phyloP scores from a whole-genome alignment of 768 basidiomycete species.

The Tulasnella sp. region DNA sequence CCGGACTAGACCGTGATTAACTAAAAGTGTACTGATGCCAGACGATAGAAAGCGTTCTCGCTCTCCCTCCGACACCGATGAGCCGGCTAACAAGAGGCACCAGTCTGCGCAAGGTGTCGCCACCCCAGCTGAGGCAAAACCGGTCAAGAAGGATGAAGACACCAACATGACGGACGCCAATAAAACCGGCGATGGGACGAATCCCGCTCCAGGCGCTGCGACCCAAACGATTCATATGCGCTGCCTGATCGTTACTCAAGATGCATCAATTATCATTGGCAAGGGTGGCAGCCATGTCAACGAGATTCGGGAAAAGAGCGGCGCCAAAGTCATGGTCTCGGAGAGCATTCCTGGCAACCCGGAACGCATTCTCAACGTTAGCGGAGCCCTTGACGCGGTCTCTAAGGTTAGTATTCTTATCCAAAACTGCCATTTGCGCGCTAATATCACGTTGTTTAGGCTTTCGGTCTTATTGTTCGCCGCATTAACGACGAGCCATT shows the following conservation, averaged over 20 bases:
- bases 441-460: conserved; percentile 42
- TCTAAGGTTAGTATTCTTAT: conserved; percentile 62
- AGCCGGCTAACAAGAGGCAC: conserved; percentile 10
- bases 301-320: conserved; percentile 96
- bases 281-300: conserved; percentile 94
- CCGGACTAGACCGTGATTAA: conserved; percentile 10
- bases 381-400: conserved; percentile 94
- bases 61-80: conserved; percentile 18
- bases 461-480: conserved; percentile 96
- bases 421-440: neutral
- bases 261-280: conserved; percentile 98
- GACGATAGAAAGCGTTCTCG: conserved; percentile 19
- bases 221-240: conserved; percentile 82
- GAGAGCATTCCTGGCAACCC: conserved; percentile 99
- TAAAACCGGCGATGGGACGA: neutral
- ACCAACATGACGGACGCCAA: conserved; percentile 3
- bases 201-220: conserved; percentile 52
- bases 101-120: conserved; percentile 14
- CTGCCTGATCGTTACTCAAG: conserved; percentile 96
- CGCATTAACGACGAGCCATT: conserved; percentile 99
- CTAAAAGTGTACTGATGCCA: conserved; percentile 13
- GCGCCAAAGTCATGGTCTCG: conserved; percentile 92
- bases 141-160: conserved; percentile 12
- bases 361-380: conserved; percentile 96
- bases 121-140: neutral